Evolutionary conservation across 2,329 filamentous ascomycete genomes (phyloP), one percentile per base, ranked within the genome.

Genomic region (Exophiala bonariae): DNA sequence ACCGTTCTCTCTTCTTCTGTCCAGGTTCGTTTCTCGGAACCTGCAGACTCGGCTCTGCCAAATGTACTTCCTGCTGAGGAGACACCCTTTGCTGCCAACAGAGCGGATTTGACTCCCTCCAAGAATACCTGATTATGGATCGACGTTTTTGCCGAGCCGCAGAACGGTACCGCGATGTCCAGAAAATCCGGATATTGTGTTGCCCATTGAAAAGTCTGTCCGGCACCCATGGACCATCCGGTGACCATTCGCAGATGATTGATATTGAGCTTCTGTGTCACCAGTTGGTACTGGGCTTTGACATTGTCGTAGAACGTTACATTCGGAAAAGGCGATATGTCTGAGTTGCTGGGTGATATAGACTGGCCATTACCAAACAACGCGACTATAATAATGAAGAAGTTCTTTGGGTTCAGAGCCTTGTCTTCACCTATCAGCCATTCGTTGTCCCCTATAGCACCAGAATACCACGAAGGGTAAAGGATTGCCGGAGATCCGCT

Each of bases 401-500:
- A 86, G 37, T 81, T 75, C 11, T 72, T 69, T 0, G 86, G 85
- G 51, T 78, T 78, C 34, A 91, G 72, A 0, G 82, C 78, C 62
- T 81, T 87, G 56, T 81, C 76, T 4, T 77, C 64, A 10, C 85
- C 84, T 33, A 88, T 76, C 9, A 91, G 77, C 87, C 87, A 90
- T 62, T 86, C 75, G 50, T 91, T 91, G 59, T 87, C 83, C 2
- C 75, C 70, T 52, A 91, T 87, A 2, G 67, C 71, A 49, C 83
- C 83, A 14, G 81, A 83, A 63, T 83, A 91, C 87, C 87, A 91
- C 2, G 82, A 83, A 2, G 87, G 87, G 60, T 91, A 91, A 51
- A 91, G 78, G 48, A 91, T 79, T 2, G 81, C 82, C 6, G 86
- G 86, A 4, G 70, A 73, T 0, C 70, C 75, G 0, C 78, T 63